Evolutionary conservation across 345 rosid genomes (phyloP).

Genomic region (Geranium rotundifolium): DNA sequence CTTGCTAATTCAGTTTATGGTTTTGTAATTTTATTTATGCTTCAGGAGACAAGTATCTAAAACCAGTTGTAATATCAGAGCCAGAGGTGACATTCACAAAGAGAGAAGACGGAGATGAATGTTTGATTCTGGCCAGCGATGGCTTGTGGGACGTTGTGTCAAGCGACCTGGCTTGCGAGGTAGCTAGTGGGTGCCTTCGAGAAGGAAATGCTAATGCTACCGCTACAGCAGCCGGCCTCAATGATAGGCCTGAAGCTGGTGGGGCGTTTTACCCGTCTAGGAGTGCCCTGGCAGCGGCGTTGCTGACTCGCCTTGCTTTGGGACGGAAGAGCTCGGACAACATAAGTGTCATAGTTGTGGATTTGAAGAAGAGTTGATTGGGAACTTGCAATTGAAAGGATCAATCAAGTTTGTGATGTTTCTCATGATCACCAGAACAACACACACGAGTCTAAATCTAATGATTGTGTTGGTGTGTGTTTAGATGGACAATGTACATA

Average conservation of each 20-base stretch:
- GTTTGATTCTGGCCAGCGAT: constrained; percentile 63
- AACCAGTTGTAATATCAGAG: constrained; percentile 54
- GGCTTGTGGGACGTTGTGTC: constrained; percentile 78
- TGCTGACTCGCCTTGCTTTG: constrained; percentile 66
- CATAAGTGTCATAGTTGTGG: constrained; percentile 67
- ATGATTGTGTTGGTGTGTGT: no score
- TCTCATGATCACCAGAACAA: no score
- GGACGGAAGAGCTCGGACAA: constrained; percentile 61
- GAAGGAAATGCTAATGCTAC: constrained; percentile 10
- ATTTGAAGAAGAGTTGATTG: constrained; percentile 32
- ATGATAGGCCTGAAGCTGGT: constrained; percentile 13
- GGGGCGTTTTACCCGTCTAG: constrained; percentile 31
- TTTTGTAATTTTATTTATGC: neutral
- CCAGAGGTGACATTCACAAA: constrained; percentile 44
- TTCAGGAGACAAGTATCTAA: constrained; percentile 61
- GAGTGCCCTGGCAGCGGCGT: constrained; percentile 48
- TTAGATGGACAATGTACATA: no score
- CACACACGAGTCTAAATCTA: no score
- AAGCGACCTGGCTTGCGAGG: constrained; percentile 48
- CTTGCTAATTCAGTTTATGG: no score
- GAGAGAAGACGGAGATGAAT: constrained; percentile 52
- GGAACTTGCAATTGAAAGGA: neutral
- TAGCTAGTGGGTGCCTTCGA: constrained; percentile 47
- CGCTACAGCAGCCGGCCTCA: constrained; percentile 3
- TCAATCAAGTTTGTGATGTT: no score